Conservation (phyloP, 257 asterid species). For the Linderniella brevidens region DNA sequence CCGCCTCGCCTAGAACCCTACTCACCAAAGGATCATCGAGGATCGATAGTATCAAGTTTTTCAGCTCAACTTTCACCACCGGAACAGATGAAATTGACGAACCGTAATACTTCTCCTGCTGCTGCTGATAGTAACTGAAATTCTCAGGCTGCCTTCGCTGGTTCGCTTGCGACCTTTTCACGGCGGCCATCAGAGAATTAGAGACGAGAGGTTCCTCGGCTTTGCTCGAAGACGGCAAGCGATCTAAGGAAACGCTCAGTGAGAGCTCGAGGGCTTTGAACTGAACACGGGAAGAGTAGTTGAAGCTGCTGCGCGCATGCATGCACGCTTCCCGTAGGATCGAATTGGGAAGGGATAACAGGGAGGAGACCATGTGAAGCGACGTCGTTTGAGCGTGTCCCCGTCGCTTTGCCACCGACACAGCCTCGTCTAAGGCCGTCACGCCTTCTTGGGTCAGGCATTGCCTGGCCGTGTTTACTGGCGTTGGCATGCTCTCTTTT, state of each 20-base stretch:
- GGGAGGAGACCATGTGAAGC: constrained; percentile 66
- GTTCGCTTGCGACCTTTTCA: constrained; percentile 74
- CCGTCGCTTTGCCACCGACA: constrained; percentile 71
- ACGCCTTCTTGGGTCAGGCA: constrained; percentile 72
- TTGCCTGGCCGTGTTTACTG: constrained; percentile 65
- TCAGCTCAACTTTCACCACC: constrained; percentile 68
- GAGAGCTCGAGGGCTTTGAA: constrained; percentile 85
- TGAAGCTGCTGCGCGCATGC: constrained; percentile 42
- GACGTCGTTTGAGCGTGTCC: constrained; percentile 90
- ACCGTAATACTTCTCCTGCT: constrained; percentile 18
- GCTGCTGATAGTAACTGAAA: constrained; percentile 48
- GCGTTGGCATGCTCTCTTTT: constrained; percentile 55
- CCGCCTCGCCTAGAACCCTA: constrained; percentile 78
- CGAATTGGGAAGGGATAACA: constrained; percentile 56
- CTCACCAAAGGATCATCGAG: constrained; percentile 89
- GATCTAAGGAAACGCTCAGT: constrained; percentile 50
- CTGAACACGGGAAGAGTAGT: constrained; percentile 54
- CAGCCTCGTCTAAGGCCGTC: constrained; percentile 65
- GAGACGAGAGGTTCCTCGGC: constrained; percentile 69
- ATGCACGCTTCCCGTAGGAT: constrained; percentile 73
- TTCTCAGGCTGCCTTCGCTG: constrained; percentile 84
- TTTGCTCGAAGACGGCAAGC: constrained; percentile 37
- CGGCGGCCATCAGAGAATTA: constrained; percentile 84
- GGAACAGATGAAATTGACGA: constrained; percentile 32
- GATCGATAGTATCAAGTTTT: constrained; percentile 47